A percentile compares a stretch with the other conserved stretches of the same genome.
These are phyloP conservation scores for Pseudogymnoascus sp. DNA, from an alignment of 2,329 filamentous ascomycete genomes.

Conservation along the genomic window DNA sequence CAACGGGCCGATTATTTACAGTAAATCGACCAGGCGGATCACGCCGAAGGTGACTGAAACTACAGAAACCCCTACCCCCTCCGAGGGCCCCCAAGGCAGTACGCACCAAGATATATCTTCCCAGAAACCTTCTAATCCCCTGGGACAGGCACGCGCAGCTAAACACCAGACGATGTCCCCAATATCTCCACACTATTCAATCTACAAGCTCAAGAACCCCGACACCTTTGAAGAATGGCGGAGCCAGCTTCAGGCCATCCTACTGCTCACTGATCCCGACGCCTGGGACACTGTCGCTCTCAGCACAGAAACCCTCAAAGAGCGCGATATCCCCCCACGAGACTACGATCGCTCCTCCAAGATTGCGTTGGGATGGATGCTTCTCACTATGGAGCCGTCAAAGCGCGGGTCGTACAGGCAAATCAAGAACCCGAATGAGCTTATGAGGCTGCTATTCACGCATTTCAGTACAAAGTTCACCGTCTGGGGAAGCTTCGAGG, in stretches of 20 bases:
- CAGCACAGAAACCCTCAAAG: neutral
- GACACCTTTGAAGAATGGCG: slow-evolving; percentile 1
- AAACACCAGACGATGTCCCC: neutral
- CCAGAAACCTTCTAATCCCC: neutral
- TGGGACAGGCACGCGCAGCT: neutral
- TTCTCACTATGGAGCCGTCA: neutral
- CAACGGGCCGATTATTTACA: neutral
- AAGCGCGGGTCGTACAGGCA: slow-evolving; percentile 1
- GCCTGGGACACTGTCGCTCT: neutral
- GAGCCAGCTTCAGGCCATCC: slow-evolving; percentile 1
- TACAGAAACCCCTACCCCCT: neutral
- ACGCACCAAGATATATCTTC: neutral
- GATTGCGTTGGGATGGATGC: slow-evolving; percentile 3
- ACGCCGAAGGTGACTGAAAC: neutral
- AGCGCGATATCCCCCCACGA: neutral
- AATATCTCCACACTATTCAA: neutral
- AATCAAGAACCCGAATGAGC: slow-evolving; percentile 4
- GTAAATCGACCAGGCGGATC: neutral
- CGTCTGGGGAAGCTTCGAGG: slow-evolving; percentile 2
- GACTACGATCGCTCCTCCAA: neutral
- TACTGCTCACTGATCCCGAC: neutral
- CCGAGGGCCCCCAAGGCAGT: neutral
- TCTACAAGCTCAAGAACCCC: slow-evolving; percentile 7
- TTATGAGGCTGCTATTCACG: slow-evolving; percentile 2
- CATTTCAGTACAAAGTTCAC: slow-evolving; percentile 3